phyloP scores from a whole-genome alignment of 495 filamentous ascomycete genomes.

The Podospora bellae-mahoneyi region DNA sequence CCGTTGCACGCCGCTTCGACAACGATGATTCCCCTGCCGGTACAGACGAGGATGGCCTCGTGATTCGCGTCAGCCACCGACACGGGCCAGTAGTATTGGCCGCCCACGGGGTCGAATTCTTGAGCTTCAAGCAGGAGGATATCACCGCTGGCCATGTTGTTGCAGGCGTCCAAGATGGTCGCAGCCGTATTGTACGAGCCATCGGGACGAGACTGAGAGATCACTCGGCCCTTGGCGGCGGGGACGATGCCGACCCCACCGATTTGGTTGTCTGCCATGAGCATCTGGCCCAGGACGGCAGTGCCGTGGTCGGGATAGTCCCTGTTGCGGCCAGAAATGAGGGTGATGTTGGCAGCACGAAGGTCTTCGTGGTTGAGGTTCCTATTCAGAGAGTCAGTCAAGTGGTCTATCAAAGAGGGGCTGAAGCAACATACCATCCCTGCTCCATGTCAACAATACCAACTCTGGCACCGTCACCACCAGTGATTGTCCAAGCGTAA shows the following conservation, averaged over 20 bases:
- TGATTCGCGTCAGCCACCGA: constrained; percentile 22
- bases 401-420: not conserved
- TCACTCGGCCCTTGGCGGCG: constrained; percentile 15
- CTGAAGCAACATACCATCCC: constrained; percentile 17
- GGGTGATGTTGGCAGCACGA: constrained; percentile 12
- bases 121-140: constrained; percentile 26
- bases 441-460: constrained; percentile 22
- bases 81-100: constrained; percentile 19
- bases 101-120: constrained; percentile 13
- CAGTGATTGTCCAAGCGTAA: constrained; percentile 21
- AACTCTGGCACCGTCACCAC: constrained; percentile 17
- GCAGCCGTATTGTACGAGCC: constrained; percentile 15
- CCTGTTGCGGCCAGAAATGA: constrained; percentile 13
- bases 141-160: constrained; percentile 17
- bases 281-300: constrained; percentile 24
- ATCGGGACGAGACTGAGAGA: constrained; percentile 12
- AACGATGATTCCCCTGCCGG: constrained; percentile 22
- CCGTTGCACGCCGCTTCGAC: constrained; percentile 24
- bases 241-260: constrained; percentile 25
- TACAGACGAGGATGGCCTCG: constrained; percentile 20
- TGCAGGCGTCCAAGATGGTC: constrained; percentile 23
- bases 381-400: not conserved
- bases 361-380: constrained; percentile 17
- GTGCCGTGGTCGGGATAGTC: constrained; percentile 20
- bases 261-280: constrained; percentile 25